These are phyloP conservation scores for Penicillium psychrofluorescens DNA, from an alignment of 495 filamentous ascomycete genomes.

Conservation along the genomic window DNA sequence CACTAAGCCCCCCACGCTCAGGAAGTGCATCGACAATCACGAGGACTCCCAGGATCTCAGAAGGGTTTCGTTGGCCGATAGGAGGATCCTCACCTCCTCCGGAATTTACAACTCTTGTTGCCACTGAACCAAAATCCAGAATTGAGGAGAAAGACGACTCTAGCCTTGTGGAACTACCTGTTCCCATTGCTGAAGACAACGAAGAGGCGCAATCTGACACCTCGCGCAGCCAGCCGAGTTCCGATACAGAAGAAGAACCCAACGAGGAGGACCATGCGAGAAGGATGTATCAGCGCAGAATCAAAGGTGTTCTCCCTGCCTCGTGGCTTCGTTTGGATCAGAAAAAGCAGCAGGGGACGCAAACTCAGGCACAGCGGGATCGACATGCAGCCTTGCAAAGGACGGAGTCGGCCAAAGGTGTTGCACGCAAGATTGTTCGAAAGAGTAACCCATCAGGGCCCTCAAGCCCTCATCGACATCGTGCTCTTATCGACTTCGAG, in stretches of 20 bases:
- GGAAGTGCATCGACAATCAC: conserved; percentile 20
- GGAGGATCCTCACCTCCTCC: conserved; percentile 14
- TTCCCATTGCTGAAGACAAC: conserved; percentile 12
- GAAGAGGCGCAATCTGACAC: conserved; percentile 13
- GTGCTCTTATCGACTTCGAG: conserved; percentile 42
- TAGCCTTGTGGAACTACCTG: conserved; percentile 2
- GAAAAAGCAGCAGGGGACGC: conserved; percentile 30
- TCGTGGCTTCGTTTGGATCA: conserved; percentile 78
- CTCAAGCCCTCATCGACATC: conserved; percentile 11
- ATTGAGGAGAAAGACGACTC: conserved; percentile 3
- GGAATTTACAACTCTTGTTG: conserved; percentile 28
- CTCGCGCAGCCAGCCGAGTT: conserved; percentile 8
- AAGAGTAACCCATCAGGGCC: conserved; percentile 10
- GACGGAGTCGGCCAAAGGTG: conserved; percentile 27
- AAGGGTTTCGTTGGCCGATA: conserved; percentile 21
- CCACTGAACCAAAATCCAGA: conserved; percentile 15
- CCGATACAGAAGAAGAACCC: conserved; percentile 7
- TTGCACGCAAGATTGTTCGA: conserved; percentile 35
- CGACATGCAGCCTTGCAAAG: conserved; percentile 13
- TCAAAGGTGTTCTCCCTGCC: conserved; percentile 82
- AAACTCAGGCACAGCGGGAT: conserved; percentile 16
- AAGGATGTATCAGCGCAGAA: conserved; percentile 41
- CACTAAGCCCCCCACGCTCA: conserved; percentile 36
- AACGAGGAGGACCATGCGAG: conserved; percentile 25
- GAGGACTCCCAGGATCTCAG: conserved; percentile 10